Evolutionary conservation across 225 moss, liverwort and hornwort genomes (phyloP).

Genomic region (Asterella californica): DNA sequence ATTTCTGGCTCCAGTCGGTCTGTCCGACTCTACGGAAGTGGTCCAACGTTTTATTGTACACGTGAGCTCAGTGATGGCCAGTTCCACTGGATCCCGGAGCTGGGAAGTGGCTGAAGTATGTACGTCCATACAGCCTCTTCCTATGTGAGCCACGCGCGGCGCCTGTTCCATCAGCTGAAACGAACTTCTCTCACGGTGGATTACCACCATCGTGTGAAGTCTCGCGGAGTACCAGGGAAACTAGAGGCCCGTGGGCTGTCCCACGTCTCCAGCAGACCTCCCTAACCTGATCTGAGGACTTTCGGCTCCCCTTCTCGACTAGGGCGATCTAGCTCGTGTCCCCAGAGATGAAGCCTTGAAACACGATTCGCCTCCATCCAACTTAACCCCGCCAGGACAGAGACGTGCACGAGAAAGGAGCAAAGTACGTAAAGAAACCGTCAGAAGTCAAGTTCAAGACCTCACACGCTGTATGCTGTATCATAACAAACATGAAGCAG

Average conservation of each 20-base stretch:
- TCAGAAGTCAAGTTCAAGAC: too few species aligned
- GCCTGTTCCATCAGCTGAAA: not conserved
- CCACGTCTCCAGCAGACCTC: not conserved
- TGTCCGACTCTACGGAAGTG: not conserved
- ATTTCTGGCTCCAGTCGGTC: not conserved
- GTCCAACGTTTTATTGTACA: not conserved
- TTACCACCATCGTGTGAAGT: not conserved
- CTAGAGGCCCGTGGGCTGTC: not conserved
- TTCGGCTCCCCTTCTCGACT: not conserved
- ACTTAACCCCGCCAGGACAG: not conserved
- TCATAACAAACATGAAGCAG: not conserved
- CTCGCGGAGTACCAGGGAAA: not conserved
- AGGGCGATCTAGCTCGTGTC: not conserved
- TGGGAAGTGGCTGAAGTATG: not conserved
- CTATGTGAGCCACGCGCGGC: not conserved
- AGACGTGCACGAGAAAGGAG: not conserved
- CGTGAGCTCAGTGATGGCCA: not conserved
- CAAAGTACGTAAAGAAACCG: not conserved
- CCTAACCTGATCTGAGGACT: not conserved
- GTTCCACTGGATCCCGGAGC: not conserved
- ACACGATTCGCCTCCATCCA: not conserved
- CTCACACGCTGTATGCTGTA: not conserved
- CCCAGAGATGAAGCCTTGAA: not conserved
- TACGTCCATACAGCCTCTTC: not conserved
- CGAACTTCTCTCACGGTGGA: not conserved